Evolutionary conservation across 345 rosid species (phyloP).

Genomic region (Murraya paniculata): DNA sequence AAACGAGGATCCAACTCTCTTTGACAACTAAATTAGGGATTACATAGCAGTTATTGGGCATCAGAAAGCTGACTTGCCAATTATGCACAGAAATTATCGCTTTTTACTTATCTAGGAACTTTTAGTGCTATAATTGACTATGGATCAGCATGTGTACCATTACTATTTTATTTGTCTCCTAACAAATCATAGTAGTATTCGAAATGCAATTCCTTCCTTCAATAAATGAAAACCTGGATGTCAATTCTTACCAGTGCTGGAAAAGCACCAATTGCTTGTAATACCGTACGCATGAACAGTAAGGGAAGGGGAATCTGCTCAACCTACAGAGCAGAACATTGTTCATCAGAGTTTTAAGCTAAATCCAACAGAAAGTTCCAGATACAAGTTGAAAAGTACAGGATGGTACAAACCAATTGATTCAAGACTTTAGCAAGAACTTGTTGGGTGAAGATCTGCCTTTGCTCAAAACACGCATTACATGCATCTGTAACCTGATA

Average conservation of each 20-base stretch:
- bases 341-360: constrained; percentile 16
- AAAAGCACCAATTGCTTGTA: constrained; percentile 94
- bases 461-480: constrained; percentile 87
- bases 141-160: neutral
- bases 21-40: neutral
- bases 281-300: constrained; percentile 96
- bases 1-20: neutral
- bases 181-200: neutral
- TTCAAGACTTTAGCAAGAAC: constrained; percentile 93
- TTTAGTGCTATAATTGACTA: neutral
- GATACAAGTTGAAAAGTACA: neutral
- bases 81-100: neutral
- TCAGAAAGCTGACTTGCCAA: neutral
- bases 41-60: neutral
- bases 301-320: constrained; percentile 98
- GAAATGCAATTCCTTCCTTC: neutral
- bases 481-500: constrained; percentile 92
- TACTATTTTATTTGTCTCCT: neutral
- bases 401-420: constrained; percentile 70
- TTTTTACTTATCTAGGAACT: neutral
- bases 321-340: constrained; percentile 55
- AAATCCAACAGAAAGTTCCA: neutral
- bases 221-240: constrained; percentile 1
- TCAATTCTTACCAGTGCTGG: constrained; percentile 76
- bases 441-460: constrained; percentile 85